Evolutionary conservation across 371 early-diverging fungal species (phyloP), one percentile per base, ranked within the genome.

Genomic region (Circinella umbellata): DNA sequence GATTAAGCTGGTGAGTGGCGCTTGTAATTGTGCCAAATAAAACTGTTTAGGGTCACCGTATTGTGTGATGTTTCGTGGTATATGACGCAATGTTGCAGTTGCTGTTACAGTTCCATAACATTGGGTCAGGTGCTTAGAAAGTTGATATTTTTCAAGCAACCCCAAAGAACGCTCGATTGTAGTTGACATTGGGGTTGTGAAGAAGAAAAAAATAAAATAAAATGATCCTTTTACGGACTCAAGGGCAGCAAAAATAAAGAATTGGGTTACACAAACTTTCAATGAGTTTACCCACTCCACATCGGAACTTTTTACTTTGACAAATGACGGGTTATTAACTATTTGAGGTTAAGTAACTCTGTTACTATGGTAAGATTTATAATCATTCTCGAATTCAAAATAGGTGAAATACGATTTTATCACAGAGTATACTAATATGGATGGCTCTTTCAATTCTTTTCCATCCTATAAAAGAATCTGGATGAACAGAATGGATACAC

Each of bases 101-200:
- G 75, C n/a, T 10, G 54, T 69, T 36, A 81, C 75, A 10, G 69
- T 75, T 3, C 84, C 84, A 68, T 84, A 84, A 2, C 70, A 64
- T 4, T 71, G 35, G 3, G 68, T 67, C 9, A 84, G 49, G 1
- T 74, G 69, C 17, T 80, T 80, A 38, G 80, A 74, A 8, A 73
- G 38, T 59, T 84, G 84, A 46, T 77, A 84, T 46, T 80, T 84
- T 61, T 84, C 82, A 4, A 84, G 61, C 1, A 76, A 17, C 4
- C 84, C 82, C 4, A 84, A 67, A 17, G 38, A 46, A 53, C 71
- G 62, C 15, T 51, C 51, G 15, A 51, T 18, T 37, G 49, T 14
- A 34, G 37, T 27, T 36, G 53, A 61, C 37, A 61, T 17, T 64
- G 53, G 18, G 35, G 38, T 11, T 6, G 9, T 42, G 3, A 42